Evolutionary conservation across 768 basidiomycete species (phyloP), one percentile per base, ranked within the genome.

Genomic region (Phlegmacium glaucopus): DNA sequence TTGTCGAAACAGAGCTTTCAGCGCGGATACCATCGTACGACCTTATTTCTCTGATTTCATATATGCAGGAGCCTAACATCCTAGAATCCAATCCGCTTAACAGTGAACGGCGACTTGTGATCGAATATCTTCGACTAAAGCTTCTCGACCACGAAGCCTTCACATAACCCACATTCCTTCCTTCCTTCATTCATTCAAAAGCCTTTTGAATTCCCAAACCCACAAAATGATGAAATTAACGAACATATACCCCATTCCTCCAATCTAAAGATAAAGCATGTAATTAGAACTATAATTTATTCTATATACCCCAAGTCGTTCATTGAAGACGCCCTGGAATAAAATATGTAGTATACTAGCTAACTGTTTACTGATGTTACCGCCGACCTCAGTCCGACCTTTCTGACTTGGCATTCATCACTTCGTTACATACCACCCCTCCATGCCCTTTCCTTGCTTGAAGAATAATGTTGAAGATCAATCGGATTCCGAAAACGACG

Each of bases 401-500:
- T 16, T 25, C 17, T 22, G 17, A 22, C 6, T 5, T n/a, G 42
- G 15, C 30, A 25, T 18, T 25, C n/a, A n/a, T n/a, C n/a, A n/a
- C n/a, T n/a, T n/a, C 17, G 25, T 22, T 27, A 16, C 15, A 16
- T 29, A 12, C 11, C 35, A 29, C 30, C 41, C 44, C 22, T 39
- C 36, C 35, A 54, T 54, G 52, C 40, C 41, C 36, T 38, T 41
- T 16, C 27, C 38, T 41, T 22, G 22, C 22, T 44, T 46, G 22
- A 42, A 46, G 25, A 22, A 30, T 29, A 40, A 42, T 36, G 25
- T 32, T 10, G 30, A 37, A 10, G 43, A 45, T 25, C 44, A 29
- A 32, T 45, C 50, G 22, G 59, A 73, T 47, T 78, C 79, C 56
- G 85, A 85, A 56, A 78, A 83, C 50, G 84, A 85, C 54, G 72